Evolutionary conservation across 1,139 yeast species (phyloP).

Genomic region (Hemisphaericaspora xylofermentans): DNA sequence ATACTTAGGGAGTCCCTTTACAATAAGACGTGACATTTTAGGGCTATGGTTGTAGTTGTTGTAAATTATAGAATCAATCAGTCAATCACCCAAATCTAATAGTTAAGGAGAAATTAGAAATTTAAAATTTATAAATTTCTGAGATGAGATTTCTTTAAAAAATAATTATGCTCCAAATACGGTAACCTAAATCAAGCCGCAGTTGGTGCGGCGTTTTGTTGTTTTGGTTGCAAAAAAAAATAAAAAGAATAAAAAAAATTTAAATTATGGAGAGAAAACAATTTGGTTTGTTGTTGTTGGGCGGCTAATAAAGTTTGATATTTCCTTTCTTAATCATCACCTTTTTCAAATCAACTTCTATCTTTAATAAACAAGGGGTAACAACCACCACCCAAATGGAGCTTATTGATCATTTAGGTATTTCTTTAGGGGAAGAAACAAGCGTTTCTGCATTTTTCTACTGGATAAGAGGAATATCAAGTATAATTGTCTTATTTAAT

Average conservation of each 20-base stretch:
- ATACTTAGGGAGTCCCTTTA: constrained; percentile 87
- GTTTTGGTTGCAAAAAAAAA: background rate
- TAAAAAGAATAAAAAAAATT: no score
- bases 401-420: constrained; percentile 23
- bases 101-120: constrained; percentile 3
- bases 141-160: constrained; percentile 1
- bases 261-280: no score
- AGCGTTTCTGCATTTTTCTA: constrained; percentile 9
- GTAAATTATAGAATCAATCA: no score
- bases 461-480: constrained; percentile 21
- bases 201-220: background rate
- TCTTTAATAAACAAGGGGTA: no score
- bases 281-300: no score
- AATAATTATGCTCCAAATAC: no score
- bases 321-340: no score
- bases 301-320: no score
- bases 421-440: constrained; percentile 16
- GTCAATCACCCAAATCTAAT: no score
- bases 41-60: no score
- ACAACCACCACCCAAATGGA: no score
- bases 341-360: no score
- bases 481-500: constrained; percentile 16
- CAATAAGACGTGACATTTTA: constrained; percentile 85
- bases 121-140: background rate
- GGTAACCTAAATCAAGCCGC: constrained; percentile 4